These are phyloP conservation scores for Actinomucor elegans DNA, from an alignment of 371 early-diverging fungal genomes.

Conservation along the genomic window DNA sequence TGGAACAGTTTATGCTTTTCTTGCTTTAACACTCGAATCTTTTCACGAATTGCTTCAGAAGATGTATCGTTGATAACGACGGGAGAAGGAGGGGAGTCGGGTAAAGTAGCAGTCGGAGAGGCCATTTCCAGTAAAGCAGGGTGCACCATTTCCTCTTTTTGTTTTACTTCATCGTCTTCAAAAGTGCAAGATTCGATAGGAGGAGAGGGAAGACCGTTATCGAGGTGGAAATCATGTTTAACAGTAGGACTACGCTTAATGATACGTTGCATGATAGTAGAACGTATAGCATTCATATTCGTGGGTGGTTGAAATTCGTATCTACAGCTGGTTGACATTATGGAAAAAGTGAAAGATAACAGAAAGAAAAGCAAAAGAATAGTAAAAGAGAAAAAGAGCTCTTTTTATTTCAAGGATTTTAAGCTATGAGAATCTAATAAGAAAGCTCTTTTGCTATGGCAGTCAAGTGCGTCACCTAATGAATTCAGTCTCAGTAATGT, in stretches of 20 bases:
- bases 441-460: no score
- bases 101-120: background rate
- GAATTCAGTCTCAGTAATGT: no score
- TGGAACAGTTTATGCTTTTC: conserved; percentile 46
- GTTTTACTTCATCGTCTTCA: conserved; percentile 11
- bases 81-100: conserved; percentile 11
- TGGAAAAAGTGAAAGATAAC: conserved; percentile 1
- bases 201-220: conserved; percentile 44
- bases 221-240: conserved; percentile 16
- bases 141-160: no score
- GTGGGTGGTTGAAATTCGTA: conserved; percentile 36
- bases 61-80: background rate
- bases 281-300: conserved; percentile 37
- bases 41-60: conserved; percentile 30
- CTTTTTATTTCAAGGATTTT: background rate
- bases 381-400: background rate
- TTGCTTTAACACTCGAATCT: conserved; percentile 29
- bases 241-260: conserved; percentile 17
- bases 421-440: no score
- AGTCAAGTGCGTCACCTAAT: no score
- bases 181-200: conserved; percentile 32
- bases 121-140: background rate
- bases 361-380: conserved; percentile 3
- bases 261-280: conserved; percentile 33
- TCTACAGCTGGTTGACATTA: conserved; percentile 12